These are phyloP conservation scores for Ichthyophthirius multifiliis DNA, from an alignment of 169 alveolate genomes.

Conservation along the genomic window DNA sequence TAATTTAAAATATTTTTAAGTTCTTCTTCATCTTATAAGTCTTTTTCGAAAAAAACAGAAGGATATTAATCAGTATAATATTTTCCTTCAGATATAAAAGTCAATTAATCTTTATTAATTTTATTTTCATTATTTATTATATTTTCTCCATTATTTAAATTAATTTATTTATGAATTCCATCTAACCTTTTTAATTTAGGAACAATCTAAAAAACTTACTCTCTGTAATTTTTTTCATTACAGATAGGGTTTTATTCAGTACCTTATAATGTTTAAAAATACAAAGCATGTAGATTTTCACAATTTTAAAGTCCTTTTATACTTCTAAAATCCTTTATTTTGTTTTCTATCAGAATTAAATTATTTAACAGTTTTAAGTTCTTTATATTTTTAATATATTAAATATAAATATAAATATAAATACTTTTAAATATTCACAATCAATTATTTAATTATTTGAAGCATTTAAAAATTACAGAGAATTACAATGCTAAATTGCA, in stretches of 20 bases:
- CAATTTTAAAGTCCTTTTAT: background rate
- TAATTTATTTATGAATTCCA: background rate
- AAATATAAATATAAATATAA: background rate
- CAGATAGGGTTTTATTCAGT: background rate
- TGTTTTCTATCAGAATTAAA: background rate
- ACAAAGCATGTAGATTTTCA: background rate
- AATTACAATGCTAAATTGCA: background rate
- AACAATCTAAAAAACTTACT: background rate
- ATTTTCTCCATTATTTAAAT: background rate
- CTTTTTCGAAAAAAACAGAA: too few relatives aligned
- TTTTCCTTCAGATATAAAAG: too few relatives aligned
- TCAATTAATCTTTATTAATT: too few relatives aligned
- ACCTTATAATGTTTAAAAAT: background rate
- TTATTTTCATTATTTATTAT: background rate
- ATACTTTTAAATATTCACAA: background rate
- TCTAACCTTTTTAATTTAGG: background rate
- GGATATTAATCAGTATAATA: too few relatives aligned
- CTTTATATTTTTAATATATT: background rate
- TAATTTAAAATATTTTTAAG: too few relatives aligned
- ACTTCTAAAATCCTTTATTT: background rate
- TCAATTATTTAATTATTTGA: background rate
- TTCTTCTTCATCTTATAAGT: too few relatives aligned
- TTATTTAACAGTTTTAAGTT: background rate
- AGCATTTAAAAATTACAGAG: background rate
- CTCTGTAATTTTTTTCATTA: background rate